Conservation (phyloP, 495 filamentous ascomycete species). For the Tirmania nivea region DNA sequence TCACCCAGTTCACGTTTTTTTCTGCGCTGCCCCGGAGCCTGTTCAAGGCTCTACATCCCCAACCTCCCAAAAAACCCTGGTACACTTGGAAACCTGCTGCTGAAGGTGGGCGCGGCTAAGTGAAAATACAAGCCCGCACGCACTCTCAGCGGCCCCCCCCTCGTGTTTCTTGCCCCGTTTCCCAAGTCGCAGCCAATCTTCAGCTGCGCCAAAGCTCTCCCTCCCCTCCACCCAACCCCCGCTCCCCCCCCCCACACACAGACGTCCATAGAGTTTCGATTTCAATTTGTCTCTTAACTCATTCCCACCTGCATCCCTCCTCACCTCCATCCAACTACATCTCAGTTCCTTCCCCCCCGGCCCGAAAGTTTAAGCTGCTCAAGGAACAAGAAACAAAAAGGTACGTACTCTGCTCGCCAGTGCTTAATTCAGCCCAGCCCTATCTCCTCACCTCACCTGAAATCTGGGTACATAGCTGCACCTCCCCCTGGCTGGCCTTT, state of each 20-base stretch:
- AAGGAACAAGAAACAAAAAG: too few relatives aligned
- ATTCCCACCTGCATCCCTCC: too few relatives aligned
- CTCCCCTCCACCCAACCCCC: not conserved
- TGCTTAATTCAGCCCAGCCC: too few relatives aligned
- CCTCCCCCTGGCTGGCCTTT: not conserved
- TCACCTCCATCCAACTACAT: too few relatives aligned
- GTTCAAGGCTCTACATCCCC: not conserved
- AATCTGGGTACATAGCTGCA: too few relatives aligned
- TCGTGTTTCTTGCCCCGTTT: not conserved
- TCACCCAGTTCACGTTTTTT: not conserved
- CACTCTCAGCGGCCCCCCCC: not conserved
- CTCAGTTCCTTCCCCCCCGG: too few relatives aligned
- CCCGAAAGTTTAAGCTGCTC: too few relatives aligned
- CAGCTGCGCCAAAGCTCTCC: not conserved
- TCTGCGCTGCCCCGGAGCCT: not conserved
- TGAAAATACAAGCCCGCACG: not conserved
- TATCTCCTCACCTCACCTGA: too few relatives aligned
- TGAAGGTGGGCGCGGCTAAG: not conserved
- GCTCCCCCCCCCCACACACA: not conserved
- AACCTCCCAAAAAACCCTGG: not conserved
- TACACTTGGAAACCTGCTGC: not conserved
- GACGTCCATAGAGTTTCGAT: too few relatives aligned
- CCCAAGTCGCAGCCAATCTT: not conserved
- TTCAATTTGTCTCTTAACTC: too few relatives aligned
- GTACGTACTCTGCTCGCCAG: too few relatives aligned